Percentiles rank a stretch among this genome's conserved stretches.
Conservation (phyloP, 208 protist genomes). For the Leishmania tarentolae region DNA sequence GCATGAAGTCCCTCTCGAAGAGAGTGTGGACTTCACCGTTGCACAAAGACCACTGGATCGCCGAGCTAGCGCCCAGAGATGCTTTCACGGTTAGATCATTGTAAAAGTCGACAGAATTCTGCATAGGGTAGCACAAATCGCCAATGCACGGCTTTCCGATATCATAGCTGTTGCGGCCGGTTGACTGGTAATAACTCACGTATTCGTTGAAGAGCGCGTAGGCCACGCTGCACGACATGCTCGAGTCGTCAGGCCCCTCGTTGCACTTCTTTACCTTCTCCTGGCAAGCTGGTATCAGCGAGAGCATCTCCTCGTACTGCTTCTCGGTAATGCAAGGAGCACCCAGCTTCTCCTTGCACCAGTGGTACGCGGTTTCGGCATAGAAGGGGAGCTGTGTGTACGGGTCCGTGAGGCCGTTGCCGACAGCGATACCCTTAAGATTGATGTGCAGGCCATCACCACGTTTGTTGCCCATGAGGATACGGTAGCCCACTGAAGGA, state of each 20-base stretch:
- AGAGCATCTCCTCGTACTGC: slow-evolving; percentile 49
- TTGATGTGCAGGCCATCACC: slow-evolving; percentile 45
- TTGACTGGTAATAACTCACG: slow-evolving; percentile 21
- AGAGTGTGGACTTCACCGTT: slow-evolving; percentile 44
- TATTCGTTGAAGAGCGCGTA: background rate
- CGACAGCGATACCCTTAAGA: slow-evolving; percentile 77
- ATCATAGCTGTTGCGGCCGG: slow-evolving; percentile 86
- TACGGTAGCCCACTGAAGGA: slow-evolving; percentile 45
- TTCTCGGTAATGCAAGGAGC: slow-evolving; percentile 46
- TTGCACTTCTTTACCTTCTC: slow-evolving; percentile 42
- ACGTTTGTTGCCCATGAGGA: slow-evolving; percentile 48
- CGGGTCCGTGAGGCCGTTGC: slow-evolving; percentile 91
- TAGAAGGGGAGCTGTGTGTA: slow-evolving; percentile 75
- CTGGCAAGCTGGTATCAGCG: slow-evolving; percentile 50
- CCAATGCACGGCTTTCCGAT: slow-evolving; percentile 66
- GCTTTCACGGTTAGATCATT: slow-evolving; percentile 35
- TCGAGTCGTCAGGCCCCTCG: background rate
- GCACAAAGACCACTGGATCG: slow-evolving; percentile 55
- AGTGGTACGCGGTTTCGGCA: slow-evolving; percentile 58
- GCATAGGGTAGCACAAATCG: slow-evolving; percentile 20
- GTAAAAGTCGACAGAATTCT: slow-evolving; percentile 40
- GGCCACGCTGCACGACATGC: slow-evolving; percentile 23
- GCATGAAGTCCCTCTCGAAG: slow-evolving; percentile 71
- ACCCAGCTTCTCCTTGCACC: slow-evolving; percentile 50
- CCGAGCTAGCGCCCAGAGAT: slow-evolving; percentile 56